These are phyloP conservation scores for Paecilomyces fulvus DNA, from an alignment of 2,329 filamentous ascomycete species.

Conservation along the genomic window DNA sequence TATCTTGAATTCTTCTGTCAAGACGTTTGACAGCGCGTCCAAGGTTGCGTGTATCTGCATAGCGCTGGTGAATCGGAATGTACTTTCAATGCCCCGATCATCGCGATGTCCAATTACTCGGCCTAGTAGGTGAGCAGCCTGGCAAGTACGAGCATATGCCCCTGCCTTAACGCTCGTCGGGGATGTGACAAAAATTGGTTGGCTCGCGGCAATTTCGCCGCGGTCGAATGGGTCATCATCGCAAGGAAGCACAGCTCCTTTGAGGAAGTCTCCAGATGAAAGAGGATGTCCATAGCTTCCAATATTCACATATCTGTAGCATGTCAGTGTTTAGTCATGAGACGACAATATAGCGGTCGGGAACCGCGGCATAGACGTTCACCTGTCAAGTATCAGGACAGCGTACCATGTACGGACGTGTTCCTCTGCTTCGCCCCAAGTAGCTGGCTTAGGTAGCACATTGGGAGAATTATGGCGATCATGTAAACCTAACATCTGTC, in stretches of 20 bases:
- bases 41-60: slow-evolving; percentile 25
- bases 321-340: neutral
- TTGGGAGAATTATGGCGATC: slow-evolving; percentile 12
- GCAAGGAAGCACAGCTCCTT: slow-evolving; percentile 13
- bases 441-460: slow-evolving; percentile 6
- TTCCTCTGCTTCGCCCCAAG: slow-evolving; percentile 18
- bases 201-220: slow-evolving; percentile 12
- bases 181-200: slow-evolving; percentile 17
- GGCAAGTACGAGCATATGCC: slow-evolving; percentile 25
- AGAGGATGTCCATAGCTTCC: slow-evolving; percentile 13
- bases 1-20: slow-evolving; percentile 17
- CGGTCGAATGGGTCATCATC: slow-evolving; percentile 15
- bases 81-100: slow-evolving; percentile 17
- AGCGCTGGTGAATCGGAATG: slow-evolving; percentile 24
- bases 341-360: neutral
- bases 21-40: slow-evolving; percentile 18
- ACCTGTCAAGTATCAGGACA: slow-evolving; percentile 17
- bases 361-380: neutral
- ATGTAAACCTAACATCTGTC: slow-evolving; percentile 13
- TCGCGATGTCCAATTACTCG: slow-evolving; percentile 22
- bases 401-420: slow-evolving; percentile 17
- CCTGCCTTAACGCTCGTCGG: slow-evolving; percentile 15
- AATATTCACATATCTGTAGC: slow-evolving; percentile 15
- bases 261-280: slow-evolving; percentile 14
- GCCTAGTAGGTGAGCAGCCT: slow-evolving; percentile 26